These are phyloP conservation scores for slime mould (Dictyostelium discoideum) DNA, from an alignment of 78 protist species.

Conservation along the genomic window DNA sequence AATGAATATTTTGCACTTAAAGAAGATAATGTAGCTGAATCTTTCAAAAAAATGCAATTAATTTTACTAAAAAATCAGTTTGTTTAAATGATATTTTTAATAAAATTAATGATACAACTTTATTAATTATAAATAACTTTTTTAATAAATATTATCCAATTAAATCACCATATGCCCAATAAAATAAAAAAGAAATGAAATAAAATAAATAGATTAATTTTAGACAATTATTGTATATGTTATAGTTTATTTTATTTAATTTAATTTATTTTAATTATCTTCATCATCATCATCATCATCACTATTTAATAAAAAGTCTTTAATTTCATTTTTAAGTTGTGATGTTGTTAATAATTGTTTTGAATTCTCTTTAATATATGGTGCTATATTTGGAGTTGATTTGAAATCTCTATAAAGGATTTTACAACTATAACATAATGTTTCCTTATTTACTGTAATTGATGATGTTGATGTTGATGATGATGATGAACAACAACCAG, in stretches of 20 bases:
- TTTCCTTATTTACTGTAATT: neutral
- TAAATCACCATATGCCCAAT: neutral
- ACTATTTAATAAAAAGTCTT: conserved; percentile 53
- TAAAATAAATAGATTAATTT: neutral
- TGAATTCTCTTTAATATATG: conserved; percentile 43
- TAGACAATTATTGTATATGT: too few relatives aligned
- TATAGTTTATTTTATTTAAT: neutral
- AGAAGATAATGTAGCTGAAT: neutral
- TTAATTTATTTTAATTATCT: neutral
- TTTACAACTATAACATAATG: conserved; percentile 74
- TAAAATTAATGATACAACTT: neutral
- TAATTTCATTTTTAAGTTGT: conserved; percentile 59
- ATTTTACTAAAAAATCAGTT: neutral
- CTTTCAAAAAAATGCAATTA: too few relatives aligned
- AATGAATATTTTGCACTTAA: too few relatives aligned
- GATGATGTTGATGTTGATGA: neutral
- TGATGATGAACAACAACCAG: neutral
- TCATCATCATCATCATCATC: neutral
- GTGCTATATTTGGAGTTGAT: conserved; percentile 9
- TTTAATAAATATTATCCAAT: neutral
- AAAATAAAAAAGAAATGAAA: neutral
- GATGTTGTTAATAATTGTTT: neutral
- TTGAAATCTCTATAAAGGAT: neutral
- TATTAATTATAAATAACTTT: neutral
- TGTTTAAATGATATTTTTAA: neutral